Evolutionary conservation across 192 early-diverging fungal genomes (phyloP), one percentile per base, ranked within the genome.

Genomic region (Dissophora ornata): DNA sequence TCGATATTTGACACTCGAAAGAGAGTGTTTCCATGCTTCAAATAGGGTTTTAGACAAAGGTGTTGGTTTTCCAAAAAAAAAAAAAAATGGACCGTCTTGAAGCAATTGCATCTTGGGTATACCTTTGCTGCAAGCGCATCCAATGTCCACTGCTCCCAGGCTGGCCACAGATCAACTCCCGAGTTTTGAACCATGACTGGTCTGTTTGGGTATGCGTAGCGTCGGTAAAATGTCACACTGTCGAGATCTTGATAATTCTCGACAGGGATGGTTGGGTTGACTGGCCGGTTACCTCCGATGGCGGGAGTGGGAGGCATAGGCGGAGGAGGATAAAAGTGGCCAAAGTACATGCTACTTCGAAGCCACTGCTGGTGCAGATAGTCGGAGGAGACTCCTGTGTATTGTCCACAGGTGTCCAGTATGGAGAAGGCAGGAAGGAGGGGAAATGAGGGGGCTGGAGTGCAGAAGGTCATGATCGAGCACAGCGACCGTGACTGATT

Each of bases 1-100:
- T 69, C 57, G n/a, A 77, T 65, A 51, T 79, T 83, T 10, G 81
- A 71, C 9, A 80, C 61, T 4, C 79, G 32, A 25, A 83, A 83
- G 11, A 51, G 55, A 1, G 48, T 65, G 24, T 79, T 57, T 1
- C 69, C 65, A 47, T 83, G 65, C 81, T 83, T 42, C 16, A 8
- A 6, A 33, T 33, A 15, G 10, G 12, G 18, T 15, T 18, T 25
- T 18, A 41, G 42, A 15, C 36, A n/a, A n/a, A n/a, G n/a, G n/a
- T n/a, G n/a, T n/a, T n/a, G n/a, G n/a, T n/a, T n/a, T n/a, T n/a
- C n/a, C n/a, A n/a, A n/a, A n/a, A n/a, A n/a, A n/a, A n/a, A n/a
- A n/a, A n/a, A n/a, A n/a, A n/a, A n/a, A n/a, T n/a, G n/a, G n/a
- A 41, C 33, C 6, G 24, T 9, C n/a, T 16, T 41, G 9, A 12